A percentile compares a stretch with the other conserved stretches of the same genome.
Conservation (phyloP, 148 eudicot genomes). For the Simmondsia chinensis region DNA sequence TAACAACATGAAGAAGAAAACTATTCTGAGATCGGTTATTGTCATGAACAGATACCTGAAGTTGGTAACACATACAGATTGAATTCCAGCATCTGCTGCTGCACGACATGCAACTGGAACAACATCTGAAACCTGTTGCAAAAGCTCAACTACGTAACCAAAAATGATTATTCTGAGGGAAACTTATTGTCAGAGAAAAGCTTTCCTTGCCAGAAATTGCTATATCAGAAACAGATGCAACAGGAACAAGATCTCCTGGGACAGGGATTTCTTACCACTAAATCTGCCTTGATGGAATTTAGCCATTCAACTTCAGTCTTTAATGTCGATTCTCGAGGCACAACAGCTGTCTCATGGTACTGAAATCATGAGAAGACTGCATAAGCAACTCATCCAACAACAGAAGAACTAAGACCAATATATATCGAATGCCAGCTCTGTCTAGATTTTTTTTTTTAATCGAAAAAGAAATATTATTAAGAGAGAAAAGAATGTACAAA, state of each 20-base stretch:
- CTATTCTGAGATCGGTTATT: no score
- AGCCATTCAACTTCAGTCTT: conserved; percentile 91
- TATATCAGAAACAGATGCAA: neutral
- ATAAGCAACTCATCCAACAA: conserved; percentile 6
- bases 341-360: conserved; percentile 97
- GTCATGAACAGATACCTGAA: conserved; percentile 52
- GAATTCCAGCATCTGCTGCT: conserved; percentile 99
- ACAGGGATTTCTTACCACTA: conserved; percentile 66
- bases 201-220: neutral
- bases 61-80: conserved; percentile 88
- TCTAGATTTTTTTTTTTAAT: no score
- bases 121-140: conserved; percentile 87
- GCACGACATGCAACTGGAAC: conserved; percentile 99
- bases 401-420: no score
- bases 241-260: no score
- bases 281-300: conserved; percentile 92
- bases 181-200: neutral
- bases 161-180: neutral
- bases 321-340: conserved; percentile 77
- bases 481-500: no score
- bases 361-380: conserved; percentile 9
- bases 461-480: no score
- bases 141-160: conserved; percentile 3
- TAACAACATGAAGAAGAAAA: no score
- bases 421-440: no score